A percentile compares a stretch with the other conserved stretches of the same genome.
Conservation (phyloP, 176 grass and related monocot genomes). For the Aegilops speltoides region DNA sequence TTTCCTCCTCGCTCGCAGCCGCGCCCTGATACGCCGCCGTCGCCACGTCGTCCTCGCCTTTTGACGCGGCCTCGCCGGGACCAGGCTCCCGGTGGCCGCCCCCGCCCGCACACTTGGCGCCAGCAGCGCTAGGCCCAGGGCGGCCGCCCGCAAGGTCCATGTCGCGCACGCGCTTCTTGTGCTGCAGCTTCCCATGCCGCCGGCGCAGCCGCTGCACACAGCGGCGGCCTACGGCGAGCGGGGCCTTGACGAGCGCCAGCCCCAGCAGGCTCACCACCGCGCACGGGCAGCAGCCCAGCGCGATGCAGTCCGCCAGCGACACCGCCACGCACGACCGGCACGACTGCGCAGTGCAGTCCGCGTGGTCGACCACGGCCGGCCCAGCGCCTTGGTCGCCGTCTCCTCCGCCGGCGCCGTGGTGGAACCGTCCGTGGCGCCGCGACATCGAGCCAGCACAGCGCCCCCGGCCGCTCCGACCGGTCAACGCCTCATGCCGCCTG, state of each 20-base stretch:
- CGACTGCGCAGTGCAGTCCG: constrained; percentile 61
- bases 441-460: constrained; percentile 16
- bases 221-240: constrained; percentile 49
- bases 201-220: constrained; percentile 45
- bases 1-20: constrained; percentile 31
- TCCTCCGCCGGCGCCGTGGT: neutral
- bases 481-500: constrained; percentile 25
- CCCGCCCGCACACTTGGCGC: neutral
- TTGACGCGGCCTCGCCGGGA: neutral
- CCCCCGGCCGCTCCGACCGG: neutral
- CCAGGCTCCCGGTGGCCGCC: neutral
- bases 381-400: neutral
- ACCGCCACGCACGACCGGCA: constrained; percentile 82
- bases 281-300: constrained; percentile 85
- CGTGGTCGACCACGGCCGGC: constrained; percentile 46
- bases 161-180: constrained; percentile 54
- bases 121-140: constrained; percentile 2
- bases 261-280: constrained; percentile 70
- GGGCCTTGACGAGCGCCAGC: constrained; percentile 59
- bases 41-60: neutral
- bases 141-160: neutral
- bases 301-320: constrained; percentile 70
- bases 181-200: constrained; percentile 24
- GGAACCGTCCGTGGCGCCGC: constrained; percentile 30
- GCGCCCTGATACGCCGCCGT: neutral